Conservation (phyloP, 169 alveolate species). For the Eimeria brunetti region DNA sequence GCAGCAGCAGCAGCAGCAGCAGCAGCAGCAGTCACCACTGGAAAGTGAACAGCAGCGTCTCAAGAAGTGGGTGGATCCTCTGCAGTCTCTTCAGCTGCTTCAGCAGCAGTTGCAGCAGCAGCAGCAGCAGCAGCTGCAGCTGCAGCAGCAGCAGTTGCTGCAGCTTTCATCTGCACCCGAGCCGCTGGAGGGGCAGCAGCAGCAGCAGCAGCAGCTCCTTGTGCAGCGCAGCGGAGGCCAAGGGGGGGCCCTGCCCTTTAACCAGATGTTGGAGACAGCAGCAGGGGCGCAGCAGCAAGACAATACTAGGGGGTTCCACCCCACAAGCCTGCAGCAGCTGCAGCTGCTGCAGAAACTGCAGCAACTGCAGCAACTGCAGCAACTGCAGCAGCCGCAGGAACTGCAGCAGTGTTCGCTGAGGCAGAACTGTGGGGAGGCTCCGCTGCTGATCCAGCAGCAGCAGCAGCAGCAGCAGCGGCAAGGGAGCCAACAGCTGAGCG, state of each 20-base stretch:
- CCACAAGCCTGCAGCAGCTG: not conserved
- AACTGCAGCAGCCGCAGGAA: constrained; percentile 17
- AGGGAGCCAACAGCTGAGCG: not conserved
- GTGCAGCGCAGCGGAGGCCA: not conserved
- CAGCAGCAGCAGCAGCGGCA: not conserved
- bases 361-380: constrained; percentile 26
- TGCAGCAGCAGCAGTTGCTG: not conserved
- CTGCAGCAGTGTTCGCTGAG: not conserved
- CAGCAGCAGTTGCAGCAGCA: constrained; percentile 23
- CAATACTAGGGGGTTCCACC: not conserved
- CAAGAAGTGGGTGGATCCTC: not conserved
- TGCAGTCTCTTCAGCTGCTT: not conserved
- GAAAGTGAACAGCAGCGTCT: not conserved
- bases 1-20: not conserved
- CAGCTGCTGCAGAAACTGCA: constrained; percentile 7
- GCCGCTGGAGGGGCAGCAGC: not conserved
- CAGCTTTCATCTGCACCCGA: not conserved
- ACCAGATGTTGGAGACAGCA: not conserved
- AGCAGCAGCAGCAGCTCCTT: not conserved
- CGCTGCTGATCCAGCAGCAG: not conserved
- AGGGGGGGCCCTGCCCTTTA: not conserved
- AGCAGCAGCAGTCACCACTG: constrained; percentile 6
- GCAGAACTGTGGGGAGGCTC: not conserved
- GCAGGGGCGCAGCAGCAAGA: not conserved
- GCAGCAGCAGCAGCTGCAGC: not conserved